These are phyloP conservation scores for Trichoderma sp. DNA, from an alignment of 2,329 filamentous ascomycete species.

Conservation along the genomic window DNA sequence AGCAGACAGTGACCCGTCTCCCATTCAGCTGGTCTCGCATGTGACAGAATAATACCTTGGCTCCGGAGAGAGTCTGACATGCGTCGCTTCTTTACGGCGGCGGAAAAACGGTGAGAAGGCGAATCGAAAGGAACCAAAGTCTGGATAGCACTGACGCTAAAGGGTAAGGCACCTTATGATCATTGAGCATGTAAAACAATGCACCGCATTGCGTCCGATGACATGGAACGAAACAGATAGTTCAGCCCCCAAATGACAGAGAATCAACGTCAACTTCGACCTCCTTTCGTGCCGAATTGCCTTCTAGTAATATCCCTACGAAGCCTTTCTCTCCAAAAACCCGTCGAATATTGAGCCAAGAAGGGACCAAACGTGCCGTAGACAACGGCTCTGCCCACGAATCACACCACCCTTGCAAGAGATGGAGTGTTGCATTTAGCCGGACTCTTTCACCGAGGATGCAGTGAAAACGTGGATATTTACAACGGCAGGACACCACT, in stretches of 20 bases:
- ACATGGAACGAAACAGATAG: not conserved
- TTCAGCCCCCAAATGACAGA: not conserved
- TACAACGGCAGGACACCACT: constrained; percentile 2
- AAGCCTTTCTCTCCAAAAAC: not conserved
- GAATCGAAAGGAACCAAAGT: not conserved
- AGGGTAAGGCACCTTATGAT: not conserved
- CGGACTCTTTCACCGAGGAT: constrained; percentile 19
- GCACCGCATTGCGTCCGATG: not conserved
- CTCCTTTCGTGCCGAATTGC: constrained; percentile 9
- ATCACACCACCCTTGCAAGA: constrained; percentile 13
- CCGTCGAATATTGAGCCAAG: not conserved
- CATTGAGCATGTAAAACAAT: not conserved
- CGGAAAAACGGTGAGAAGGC: not conserved
- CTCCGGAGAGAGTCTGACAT: not conserved
- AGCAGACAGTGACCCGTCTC: not conserved
- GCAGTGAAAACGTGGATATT: constrained; percentile 22
- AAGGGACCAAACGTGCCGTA: not conserved
- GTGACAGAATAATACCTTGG: not conserved
- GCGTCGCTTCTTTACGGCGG: not conserved
- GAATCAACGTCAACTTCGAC: not conserved
- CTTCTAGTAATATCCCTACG: not conserved
- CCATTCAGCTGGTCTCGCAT: not conserved
- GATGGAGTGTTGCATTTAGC: constrained; percentile 21
- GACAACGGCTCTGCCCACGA: not conserved
- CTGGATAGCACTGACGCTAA: constrained; percentile 9